phyloP scores from a whole-genome alignment of 257 asterid species.

The Solanum peruvianum region DNA sequence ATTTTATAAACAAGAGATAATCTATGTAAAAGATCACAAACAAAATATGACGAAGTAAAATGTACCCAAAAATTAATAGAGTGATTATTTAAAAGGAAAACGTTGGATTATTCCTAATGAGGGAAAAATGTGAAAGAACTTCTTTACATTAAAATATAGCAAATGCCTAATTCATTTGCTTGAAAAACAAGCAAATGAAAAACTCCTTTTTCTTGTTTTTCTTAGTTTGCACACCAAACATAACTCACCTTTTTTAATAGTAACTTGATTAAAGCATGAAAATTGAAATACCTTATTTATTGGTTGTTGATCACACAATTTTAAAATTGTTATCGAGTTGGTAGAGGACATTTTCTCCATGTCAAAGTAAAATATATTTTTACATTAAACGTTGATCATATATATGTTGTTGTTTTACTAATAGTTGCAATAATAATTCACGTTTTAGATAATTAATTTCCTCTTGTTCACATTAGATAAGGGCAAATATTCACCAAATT shows the following conservation, averaged over 20 bases:
- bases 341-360: not conserved
- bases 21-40: no score
- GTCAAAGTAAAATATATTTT: not conserved
- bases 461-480: not conserved
- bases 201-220: not conserved
- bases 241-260: not conserved
- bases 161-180: not conserved
- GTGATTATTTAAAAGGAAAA: not conserved
- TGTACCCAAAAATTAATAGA: not conserved
- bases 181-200: not conserved
- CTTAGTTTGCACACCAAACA: not conserved
- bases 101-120: not conserved
- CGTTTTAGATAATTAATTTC: not conserved
- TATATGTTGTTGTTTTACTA: not conserved
- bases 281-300: not conserved
- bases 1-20: not conserved
- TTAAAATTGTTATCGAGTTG: not conserved
- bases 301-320: not conserved
- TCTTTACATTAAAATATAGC: no score
- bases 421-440: not conserved
- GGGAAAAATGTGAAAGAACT: not conserved
- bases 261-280: not conserved
- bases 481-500: not conserved
- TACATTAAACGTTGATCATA: not conserved
- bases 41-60: not conserved